Evolutionary conservation across 768 basidiomycete genomes (phyloP).

Genomic region (Piloderma croceum): DNA sequence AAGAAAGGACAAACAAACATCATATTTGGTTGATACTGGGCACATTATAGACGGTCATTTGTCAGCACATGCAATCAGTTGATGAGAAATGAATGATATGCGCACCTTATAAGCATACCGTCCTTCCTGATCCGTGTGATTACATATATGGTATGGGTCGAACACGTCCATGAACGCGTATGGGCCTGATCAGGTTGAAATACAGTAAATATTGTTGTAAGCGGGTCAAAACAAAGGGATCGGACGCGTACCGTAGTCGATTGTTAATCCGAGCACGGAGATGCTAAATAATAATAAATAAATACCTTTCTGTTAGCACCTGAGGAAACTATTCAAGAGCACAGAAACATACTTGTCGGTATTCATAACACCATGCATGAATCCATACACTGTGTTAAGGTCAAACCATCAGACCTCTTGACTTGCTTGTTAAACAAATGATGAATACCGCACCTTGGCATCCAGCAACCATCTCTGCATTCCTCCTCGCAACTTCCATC

Average conservation of each 20-base stretch:
- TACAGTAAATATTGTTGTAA: too few relatives aligned
- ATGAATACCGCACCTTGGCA: too few relatives aligned
- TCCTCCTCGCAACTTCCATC: conserved; percentile 73
- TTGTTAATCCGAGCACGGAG: conserved; percentile 68
- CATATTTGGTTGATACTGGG: conserved; percentile 69
- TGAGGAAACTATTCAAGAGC: too few relatives aligned
- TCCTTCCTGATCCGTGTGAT: conserved; percentile 75
- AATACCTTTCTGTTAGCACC: conserved; percentile 1
- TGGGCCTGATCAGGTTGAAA: conserved; percentile 53
- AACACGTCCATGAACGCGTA: conserved; percentile 96
- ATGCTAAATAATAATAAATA: conserved; percentile 46
- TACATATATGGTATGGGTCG: conserved; percentile 81
- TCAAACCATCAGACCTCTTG: too few relatives aligned
- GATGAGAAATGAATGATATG: conserved; percentile 3
- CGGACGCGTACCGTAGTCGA: conserved; percentile 62
- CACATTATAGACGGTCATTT: conserved; percentile 1
- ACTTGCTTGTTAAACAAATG: too few relatives aligned
- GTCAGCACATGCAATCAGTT: conserved; percentile 1
- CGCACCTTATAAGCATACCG: conserved; percentile 77
- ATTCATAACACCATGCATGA: conserved; percentile 96
- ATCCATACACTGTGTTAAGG: conserved; percentile 87
- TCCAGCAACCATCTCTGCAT: conserved; percentile 87
- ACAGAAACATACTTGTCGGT: conserved; percentile 75
- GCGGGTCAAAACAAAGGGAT: neutral
- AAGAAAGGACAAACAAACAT: conserved; percentile 44